Base-by-base conservation (phyloP, 176 grass and related monocot genomes). In the Avena sativa region DNA sequence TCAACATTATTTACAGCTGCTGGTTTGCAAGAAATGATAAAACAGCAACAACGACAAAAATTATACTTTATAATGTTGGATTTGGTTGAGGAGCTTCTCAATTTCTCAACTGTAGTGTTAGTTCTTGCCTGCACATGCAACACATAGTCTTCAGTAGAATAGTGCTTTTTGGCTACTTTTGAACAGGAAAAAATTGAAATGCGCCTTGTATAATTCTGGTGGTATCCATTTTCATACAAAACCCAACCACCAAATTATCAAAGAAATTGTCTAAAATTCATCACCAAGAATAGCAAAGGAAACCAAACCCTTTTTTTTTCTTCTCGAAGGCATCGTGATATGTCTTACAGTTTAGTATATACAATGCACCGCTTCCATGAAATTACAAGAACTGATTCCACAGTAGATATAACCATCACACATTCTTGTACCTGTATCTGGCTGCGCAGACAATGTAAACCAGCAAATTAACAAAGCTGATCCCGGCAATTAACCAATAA, bases 401-500 rank as follows among this genome's bases (percentile, higher is more conserved):
- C 58, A 58, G 15, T 59, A 74, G 60, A 30, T 62, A 81, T 20
- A 71, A 67, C 91, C 79, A 95, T 66, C 77, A 77, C 53, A 83
- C 81, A 81, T 67, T 95, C 93, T 95, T 98, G 57, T 90, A 95
- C 76, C 30, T 98, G 80, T 94, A 98, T 83, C 86, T 94, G 6
- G 73, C 65, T 36, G 93, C 87, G 86, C 88, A 98, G 16, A 55
- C 50, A 80, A 88, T 62, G 55, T 88, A 95, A 84, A 89, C 88
- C 81, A 95, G 50, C 14, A 98, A 81, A 91, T 98, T 95, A 1
- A 88, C 48, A 65, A 91, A 71, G 69, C 92, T 95, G 64, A 95
- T 88, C n/a, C 73, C 96, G 60, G 93, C 86, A 85, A 98, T 88
- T 56, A 98, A 88, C 90, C 87, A 98, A 84, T 95, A 98, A 90